Conservation (phyloP, 2,329 filamentous ascomycete species). For the Geosmithia putterillii region DNA sequence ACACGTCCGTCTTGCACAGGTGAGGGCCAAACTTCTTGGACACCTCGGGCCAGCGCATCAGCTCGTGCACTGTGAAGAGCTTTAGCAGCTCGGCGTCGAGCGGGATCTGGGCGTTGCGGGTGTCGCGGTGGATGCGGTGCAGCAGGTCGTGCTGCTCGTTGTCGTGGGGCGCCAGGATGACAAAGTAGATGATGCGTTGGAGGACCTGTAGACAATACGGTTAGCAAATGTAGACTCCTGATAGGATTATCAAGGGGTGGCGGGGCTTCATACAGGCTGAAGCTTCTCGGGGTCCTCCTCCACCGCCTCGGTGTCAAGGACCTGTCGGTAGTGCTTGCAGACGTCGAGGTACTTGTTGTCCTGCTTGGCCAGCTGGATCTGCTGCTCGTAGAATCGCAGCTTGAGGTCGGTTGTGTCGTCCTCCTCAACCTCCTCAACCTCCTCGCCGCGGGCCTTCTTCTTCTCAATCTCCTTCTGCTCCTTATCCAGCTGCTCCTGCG, state of each 20-base stretch:
- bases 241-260: too few species aligned
- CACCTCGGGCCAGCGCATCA: conserved; percentile 97
- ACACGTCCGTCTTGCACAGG: conserved; percentile 81
- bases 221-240: too few species aligned
- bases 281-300: conserved; percentile 82
- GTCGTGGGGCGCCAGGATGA: conserved; percentile 92
- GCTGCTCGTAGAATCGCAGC: conserved; percentile 91
- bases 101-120: conserved; percentile 65
- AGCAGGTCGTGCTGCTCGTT: conserved; percentile 98
- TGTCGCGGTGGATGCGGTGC: conserved; percentile 80
- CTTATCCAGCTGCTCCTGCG: conserved; percentile 77
- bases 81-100: conserved; percentile 79
- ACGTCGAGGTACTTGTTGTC: conserved; percentile 95
- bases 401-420: conserved; percentile 96
- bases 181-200: conserved; percentile 93
- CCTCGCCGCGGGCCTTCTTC: conserved; percentile 67
- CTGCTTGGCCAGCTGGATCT: conserved; percentile 90
- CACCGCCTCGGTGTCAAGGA: conserved; percentile 89
- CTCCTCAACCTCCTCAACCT: conserved; percentile 64
- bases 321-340: conserved; percentile 96
- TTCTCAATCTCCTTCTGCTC: conserved; percentile 81
- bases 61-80: conserved; percentile 86
- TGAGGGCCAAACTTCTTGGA: conserved; percentile 80
- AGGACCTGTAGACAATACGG: conserved; percentile 51
- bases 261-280: too few species aligned